phyloP scores from a whole-genome alignment of 768 basidiomycete species.

The Rhizopogon sp. region DNA sequence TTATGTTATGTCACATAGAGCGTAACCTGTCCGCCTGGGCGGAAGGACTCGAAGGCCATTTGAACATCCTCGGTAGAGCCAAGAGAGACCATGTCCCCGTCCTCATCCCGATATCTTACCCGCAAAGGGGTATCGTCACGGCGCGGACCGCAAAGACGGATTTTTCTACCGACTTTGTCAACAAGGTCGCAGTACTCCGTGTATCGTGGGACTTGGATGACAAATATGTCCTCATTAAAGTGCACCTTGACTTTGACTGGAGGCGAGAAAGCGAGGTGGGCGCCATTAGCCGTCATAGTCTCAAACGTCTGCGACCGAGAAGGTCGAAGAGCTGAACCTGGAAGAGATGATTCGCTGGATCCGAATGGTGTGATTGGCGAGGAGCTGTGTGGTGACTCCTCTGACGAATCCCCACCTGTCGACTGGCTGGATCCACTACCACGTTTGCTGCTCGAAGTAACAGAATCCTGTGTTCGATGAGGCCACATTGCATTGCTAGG shows the following conservation, averaged over 20 bases:
- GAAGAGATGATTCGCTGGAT: slow-evolving; percentile 80
- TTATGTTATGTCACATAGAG: slow-evolving; percentile 62
- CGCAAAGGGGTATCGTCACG: slow-evolving; percentile 76
- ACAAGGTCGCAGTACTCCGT: slow-evolving; percentile 83
- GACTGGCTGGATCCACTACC: slow-evolving; percentile 85
- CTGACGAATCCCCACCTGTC: slow-evolving; percentile 68
- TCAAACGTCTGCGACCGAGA: slow-evolving; percentile 55
- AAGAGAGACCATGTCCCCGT: slow-evolving; percentile 85
- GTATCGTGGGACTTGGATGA: slow-evolving; percentile 79
- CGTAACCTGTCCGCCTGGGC: slow-evolving; percentile 76
- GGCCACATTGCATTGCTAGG: slow-evolving; percentile 44
- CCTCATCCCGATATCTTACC: slow-evolving; percentile 89
- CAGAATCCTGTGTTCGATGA: slow-evolving; percentile 36
- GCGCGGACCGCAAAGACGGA: slow-evolving; percentile 82
- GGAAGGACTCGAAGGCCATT: slow-evolving; percentile 86
- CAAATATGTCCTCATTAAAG: slow-evolving; percentile 93
- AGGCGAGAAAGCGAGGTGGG: slow-evolving; percentile 21
- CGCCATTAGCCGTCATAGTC: slow-evolving; percentile 26
- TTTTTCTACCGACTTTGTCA: slow-evolving; percentile 89
- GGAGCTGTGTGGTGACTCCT: slow-evolving; percentile 79
- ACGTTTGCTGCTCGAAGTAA: slow-evolving; percentile 50
- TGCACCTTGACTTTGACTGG: slow-evolving; percentile 92
- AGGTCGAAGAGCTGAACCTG: slow-evolving; percentile 48
- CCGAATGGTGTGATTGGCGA: slow-evolving; percentile 89
- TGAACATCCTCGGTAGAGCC: slow-evolving; percentile 91